These are phyloP conservation scores for Heliocybe sulcata DNA, from an alignment of 1,284 basidiomycete genomes.

Conservation along the genomic window DNA sequence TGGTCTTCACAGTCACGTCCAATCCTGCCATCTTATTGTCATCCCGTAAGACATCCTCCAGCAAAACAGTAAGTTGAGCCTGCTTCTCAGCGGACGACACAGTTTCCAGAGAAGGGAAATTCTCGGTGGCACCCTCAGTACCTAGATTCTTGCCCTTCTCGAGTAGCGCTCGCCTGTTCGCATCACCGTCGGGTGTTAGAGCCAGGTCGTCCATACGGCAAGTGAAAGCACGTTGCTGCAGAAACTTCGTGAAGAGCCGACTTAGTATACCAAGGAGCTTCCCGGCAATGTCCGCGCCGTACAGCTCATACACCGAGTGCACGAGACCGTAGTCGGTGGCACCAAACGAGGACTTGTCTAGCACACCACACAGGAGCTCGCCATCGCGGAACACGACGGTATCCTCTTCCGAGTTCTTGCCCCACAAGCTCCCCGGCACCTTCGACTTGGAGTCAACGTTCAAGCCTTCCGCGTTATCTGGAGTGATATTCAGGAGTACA, in stretches of 20 bases:
- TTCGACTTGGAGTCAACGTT: constrained; percentile 87
- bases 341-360: constrained; percentile 98
- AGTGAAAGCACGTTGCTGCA: constrained; percentile 96
- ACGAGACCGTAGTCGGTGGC: constrained; percentile 95
- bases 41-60: constrained; percentile 95
- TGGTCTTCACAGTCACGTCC: constrained; percentile 88
- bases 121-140: constrained; percentile 84
- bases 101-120: constrained; percentile 67
- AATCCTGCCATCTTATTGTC: constrained; percentile 97
- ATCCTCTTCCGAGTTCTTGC: constrained; percentile 72
- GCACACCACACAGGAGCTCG: constrained; percentile 85
- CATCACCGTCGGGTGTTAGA: constrained; percentile 80
- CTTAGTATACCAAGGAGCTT: constrained; percentile 90
- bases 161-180: constrained; percentile 64
- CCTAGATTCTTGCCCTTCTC: constrained; percentile 69
- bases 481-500: constrained; percentile 88
- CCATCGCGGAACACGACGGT: constrained; percentile 90
- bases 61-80: constrained; percentile 45
- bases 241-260: constrained; percentile 93
- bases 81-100: constrained; percentile 45
- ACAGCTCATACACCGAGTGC: constrained; percentile 98
- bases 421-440: constrained; percentile 84
- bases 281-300: constrained; percentile 87
- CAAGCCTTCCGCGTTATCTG: constrained; percentile 73
- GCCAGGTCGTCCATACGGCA: constrained; percentile 99